Evolutionary conservation across 768 basidiomycete genomes (phyloP), one percentile per base, ranked within the genome.

Genomic region (Daedalea quercina): DNA sequence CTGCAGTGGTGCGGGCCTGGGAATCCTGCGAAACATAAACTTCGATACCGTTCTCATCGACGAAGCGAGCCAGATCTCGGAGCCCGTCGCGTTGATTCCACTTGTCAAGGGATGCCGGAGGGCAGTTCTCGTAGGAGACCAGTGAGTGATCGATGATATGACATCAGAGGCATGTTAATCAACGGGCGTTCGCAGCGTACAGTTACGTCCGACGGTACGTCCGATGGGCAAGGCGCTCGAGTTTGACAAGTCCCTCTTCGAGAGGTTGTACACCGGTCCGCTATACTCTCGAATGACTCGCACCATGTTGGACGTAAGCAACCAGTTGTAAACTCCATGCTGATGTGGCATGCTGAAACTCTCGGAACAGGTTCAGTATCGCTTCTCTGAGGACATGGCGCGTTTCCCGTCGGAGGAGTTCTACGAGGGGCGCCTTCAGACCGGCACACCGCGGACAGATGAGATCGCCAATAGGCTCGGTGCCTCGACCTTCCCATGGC

Each of bases 31-130:
- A 44, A 77, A 81, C 15, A 42, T 69, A 17, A 69, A 81, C 51
- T 86, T 85, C 57, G 78, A 79, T 37, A 77, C 80, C 20, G 81
- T 78, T 0, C 67, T 86, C 43, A 82, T 86, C 40, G 85, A 87
- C 60, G 83, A 86, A 57, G 84, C 84, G 0, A 85, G 83, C 0
- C 84, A 85, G 60, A 77, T 86, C 9, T 85, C 82, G 0, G 85
- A 87, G 56, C 80, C 83, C 2, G 76, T 75, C 47, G 77, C 83
- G 0, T 69, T 86, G 33, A 84, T 86, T 28, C 83, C 85, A 0
- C 69, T 87, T 3, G 81, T 84, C 9, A 86, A 86, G 60, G 84
- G 82, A 2, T 76, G 79, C 42, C 65, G 67, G 45, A 68, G 74
- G 45, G 83, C 79, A 0, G 74, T 85, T 4, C 67, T 87, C 12